Evolutionary conservation across 345 rosid species (phyloP).

Genomic region (Arabis hirsuta): DNA sequence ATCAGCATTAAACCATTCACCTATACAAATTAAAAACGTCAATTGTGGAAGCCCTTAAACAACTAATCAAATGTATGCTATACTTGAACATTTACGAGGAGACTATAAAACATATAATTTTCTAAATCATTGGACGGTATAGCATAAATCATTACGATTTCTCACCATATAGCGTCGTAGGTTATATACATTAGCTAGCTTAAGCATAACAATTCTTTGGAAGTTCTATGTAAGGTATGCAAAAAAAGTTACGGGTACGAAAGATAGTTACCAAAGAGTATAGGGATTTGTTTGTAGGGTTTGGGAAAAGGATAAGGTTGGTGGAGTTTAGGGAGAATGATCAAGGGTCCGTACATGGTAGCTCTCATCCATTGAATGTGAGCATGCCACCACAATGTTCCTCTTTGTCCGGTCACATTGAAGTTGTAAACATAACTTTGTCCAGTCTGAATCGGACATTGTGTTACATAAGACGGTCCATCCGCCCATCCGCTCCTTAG

Average conservation of each 20-base stretch:
- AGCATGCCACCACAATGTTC: constrained; percentile 81
- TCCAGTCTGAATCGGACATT: constrained; percentile 74
- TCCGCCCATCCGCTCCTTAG: constrained; percentile 82
- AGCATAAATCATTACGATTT: too few relatives aligned
- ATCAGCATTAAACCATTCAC: constrained; percentile 82
- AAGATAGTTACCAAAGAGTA: constrained; percentile 58
- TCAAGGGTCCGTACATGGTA: constrained; percentile 69
- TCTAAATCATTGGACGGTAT: too few relatives aligned
- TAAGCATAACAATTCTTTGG: not conserved
- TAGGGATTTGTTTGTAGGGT: constrained; percentile 71
- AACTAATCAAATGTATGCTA: too few relatives aligned
- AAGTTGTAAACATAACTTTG: constrained; percentile 71
- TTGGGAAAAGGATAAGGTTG: constrained; percentile 69
- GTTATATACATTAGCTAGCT: not conserved
- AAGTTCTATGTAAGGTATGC: not conserved
- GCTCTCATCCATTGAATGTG: constrained; percentile 79
- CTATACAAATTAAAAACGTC: constrained; percentile 24
- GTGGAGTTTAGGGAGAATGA: constrained; percentile 63
- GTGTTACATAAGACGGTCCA: constrained; percentile 75
- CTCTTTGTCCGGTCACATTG: constrained; percentile 72
- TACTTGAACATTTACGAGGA: too few relatives aligned
- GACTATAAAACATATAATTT: too few relatives aligned
- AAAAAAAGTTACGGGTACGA: not conserved
- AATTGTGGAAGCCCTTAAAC: not conserved
- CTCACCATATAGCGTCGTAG: too few relatives aligned